phyloP scores from a whole-genome alignment of 768 basidiomycete genomes.

The Pholiota molesta region DNA sequence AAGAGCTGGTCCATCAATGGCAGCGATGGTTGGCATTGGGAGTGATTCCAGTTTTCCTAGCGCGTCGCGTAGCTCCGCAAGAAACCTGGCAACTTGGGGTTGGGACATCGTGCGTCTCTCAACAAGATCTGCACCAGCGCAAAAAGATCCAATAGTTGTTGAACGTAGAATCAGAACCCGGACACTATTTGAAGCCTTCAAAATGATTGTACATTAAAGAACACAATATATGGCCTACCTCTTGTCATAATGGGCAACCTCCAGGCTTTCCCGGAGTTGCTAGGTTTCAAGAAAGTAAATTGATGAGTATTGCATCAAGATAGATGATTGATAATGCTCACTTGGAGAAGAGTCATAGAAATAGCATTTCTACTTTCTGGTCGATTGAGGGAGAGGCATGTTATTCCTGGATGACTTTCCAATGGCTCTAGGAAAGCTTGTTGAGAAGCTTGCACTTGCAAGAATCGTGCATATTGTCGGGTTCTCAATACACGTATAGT shows the following conservation, averaged over 20 bases:
- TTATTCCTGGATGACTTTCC: constrained; percentile 61
- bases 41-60: constrained; percentile 78
- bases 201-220: background rate
- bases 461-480: constrained; percentile 10
- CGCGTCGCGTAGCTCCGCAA: constrained; percentile 71
- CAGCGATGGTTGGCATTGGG: constrained; percentile 88
- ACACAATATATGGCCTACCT: constrained; percentile 40
- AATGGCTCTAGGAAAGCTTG: constrained; percentile 56
- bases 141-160: constrained; percentile 77
- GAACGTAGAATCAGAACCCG: constrained; percentile 87
- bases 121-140: constrained; percentile 87
- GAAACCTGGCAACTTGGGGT: constrained; percentile 74
- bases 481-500: background rate
- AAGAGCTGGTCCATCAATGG: constrained; percentile 91
- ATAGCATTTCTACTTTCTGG: constrained; percentile 89
- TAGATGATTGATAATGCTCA: constrained; percentile 28
- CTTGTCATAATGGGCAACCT: constrained; percentile 66
- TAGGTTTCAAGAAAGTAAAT: constrained; percentile 30
- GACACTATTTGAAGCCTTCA: constrained; percentile 43
- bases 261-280: constrained; percentile 75
- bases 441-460: constrained; percentile 23
- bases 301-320: background rate
- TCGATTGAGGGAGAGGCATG: constrained; percentile 77
- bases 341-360: constrained; percentile 70
- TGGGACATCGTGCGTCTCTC: constrained; percentile 86